A percentile compares a stretch with the other conserved stretches of the same genome.
Conservation (phyloP, 1,284 basidiomycete genomes). For the Fomitopsis palustris region DNA sequence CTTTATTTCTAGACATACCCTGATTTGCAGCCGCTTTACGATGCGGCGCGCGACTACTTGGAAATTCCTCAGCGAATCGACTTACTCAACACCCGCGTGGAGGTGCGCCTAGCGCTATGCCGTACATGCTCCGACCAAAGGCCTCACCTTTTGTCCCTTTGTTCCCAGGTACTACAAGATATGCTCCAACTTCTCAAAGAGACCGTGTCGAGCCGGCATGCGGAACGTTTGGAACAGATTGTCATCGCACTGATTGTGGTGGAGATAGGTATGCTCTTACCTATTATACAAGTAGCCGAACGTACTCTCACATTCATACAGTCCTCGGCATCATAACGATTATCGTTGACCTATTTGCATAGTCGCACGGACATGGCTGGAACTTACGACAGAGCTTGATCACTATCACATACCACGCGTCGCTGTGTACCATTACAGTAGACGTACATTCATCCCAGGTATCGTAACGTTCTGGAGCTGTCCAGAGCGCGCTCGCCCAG, state of each 20-base stretch:
- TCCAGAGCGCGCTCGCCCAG: background rate
- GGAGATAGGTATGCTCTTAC: slow-evolving; percentile 62
- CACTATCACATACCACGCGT: background rate
- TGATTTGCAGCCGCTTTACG: slow-evolving; percentile 93
- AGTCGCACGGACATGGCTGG: slow-evolving; percentile 2
- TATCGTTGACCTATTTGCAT: slow-evolving; percentile 60
- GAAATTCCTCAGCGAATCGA: slow-evolving; percentile 95
- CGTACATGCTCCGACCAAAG: background rate
- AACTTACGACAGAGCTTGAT: background rate
- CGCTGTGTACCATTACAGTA: background rate
- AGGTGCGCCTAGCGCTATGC: slow-evolving; percentile 43
- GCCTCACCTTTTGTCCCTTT: background rate
- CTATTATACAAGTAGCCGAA: slow-evolving; percentile 2
- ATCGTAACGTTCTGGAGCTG: background rate
- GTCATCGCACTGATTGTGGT: slow-evolving; percentile 91
- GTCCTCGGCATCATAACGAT: slow-evolving; percentile 74
- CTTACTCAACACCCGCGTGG: slow-evolving; percentile 90
- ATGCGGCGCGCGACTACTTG: slow-evolving; percentile 89
- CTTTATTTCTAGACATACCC: slow-evolving; percentile 64
- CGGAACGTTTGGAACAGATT: slow-evolving; percentile 93
- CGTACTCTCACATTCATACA: slow-evolving; percentile 18
- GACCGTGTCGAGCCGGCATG: slow-evolving; percentile 87
- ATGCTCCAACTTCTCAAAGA: slow-evolving; percentile 97
- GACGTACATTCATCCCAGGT: background rate
- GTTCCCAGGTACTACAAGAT: slow-evolving; percentile 82